Evolutionary conservation across 2,329 filamentous ascomycete genomes (phyloP).

Genomic region (Hypomyces perniciosus): DNA sequence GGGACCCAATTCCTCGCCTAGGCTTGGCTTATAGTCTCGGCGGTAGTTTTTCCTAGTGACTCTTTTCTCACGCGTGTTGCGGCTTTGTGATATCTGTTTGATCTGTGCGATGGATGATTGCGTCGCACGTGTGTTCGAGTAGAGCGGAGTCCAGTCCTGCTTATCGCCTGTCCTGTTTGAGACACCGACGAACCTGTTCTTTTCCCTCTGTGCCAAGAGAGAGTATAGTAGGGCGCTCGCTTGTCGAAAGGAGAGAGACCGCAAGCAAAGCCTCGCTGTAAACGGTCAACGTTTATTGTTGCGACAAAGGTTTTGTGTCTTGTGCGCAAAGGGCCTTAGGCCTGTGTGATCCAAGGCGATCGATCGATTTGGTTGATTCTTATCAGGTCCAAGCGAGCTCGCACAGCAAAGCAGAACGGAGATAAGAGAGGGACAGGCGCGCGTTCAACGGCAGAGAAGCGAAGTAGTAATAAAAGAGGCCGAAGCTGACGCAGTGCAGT

Average conservation of each 20-base stretch:
- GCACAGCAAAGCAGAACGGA: too few relatives aligned
- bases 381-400: neutral
- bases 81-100: neutral
- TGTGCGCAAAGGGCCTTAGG: too few relatives aligned
- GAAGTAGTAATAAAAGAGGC: conserved; percentile 3
- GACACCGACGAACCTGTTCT: conserved; percentile 4
- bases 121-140: conserved; percentile 9
- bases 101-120: too few relatives aligned
- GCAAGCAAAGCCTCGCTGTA: neutral
- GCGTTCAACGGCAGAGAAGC: neutral
- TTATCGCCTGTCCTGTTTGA: conserved; percentile 3
- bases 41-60: neutral
- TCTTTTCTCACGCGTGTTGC: neutral
- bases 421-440: too few relatives aligned
- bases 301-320: neutral
- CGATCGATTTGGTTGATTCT: neutral
- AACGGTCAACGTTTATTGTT: neutral
- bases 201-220: neutral
- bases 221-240: neutral
- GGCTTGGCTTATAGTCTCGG: neutral
- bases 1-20: neutral
- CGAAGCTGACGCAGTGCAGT: conserved; percentile 6
- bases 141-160: conserved; percentile 3
- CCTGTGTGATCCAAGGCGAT: too few relatives aligned
- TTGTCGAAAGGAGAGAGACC: neutral